A percentile compares a stretch with the other conserved stretches of the same genome.
Conservation (phyloP, 2,329 filamentous ascomycete species). For the Neoarthrinium moseri region DNA sequence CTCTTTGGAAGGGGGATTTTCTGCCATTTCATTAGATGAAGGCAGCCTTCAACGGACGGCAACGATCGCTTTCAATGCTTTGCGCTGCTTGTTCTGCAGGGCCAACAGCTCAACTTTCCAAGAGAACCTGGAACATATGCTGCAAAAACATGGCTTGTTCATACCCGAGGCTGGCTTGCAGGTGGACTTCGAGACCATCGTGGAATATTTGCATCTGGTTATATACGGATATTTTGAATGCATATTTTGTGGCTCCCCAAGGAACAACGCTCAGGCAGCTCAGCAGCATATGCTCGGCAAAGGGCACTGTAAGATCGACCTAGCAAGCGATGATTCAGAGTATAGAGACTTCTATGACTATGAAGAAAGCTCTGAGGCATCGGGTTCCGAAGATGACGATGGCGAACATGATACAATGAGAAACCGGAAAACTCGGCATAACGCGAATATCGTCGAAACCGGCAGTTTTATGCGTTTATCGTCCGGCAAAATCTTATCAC, state of each 20-base stretch:
- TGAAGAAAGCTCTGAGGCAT: neutral
- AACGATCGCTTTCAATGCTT: neutral
- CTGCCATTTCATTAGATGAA: too few species aligned
- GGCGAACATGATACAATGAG: neutral
- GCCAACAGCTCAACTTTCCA: conserved; percentile 22
- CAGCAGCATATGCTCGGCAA: conserved; percentile 39
- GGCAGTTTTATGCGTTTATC: conserved; percentile 22
- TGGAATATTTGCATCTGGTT: conserved; percentile 47
- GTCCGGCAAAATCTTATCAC: conserved; percentile 23
- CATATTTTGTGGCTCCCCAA: conserved; percentile 44
- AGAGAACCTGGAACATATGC: conserved; percentile 46
- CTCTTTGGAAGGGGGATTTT: too few species aligned
- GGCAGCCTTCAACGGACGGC: too few species aligned
- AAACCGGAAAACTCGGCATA: neutral
- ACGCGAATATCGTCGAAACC: neutral
- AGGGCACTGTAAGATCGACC: conserved; percentile 24
- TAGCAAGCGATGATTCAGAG: conserved; percentile 19
- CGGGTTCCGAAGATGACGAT: neutral
- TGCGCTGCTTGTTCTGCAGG: neutral
- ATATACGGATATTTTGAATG: conserved; percentile 50
- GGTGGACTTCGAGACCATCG: conserved; percentile 45
- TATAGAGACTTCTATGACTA: conserved; percentile 26
- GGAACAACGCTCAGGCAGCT: conserved; percentile 39
- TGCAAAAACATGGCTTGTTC: conserved; percentile 43
- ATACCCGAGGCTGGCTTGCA: conserved; percentile 38